Evolutionary conservation across 495 filamentous ascomycete genomes (phyloP), one percentile per base, ranked within the genome.

Genomic region (Aspergillus olivimuriae): DNA sequence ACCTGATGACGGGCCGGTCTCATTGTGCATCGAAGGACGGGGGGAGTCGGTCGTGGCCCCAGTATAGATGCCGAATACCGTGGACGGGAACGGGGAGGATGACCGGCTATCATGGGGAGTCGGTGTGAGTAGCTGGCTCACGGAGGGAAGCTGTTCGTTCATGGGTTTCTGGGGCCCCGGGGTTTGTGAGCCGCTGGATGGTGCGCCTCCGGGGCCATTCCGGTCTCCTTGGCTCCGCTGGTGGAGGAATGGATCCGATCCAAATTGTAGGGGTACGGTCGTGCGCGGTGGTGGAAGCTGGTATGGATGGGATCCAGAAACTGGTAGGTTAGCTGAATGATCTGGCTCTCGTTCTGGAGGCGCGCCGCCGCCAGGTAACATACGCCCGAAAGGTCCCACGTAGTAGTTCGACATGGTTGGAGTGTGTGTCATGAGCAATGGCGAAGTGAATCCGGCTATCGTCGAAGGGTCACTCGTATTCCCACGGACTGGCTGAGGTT

Each of bases 241-340:
- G 41, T 54, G 61, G 16, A 61, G 39, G 11, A 63, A 65, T 1
- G 61, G 63, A 41, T 74, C 69, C 14, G 67, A 56, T 41, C 69
- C 69, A 56, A 70, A 68, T 37, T 69, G 65, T 33, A 72, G 50
- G 41, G 63, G 62, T 14, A 52, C 49, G 11, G 62, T 63, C 39
- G 62, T 50, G 33, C 65, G 67, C 40, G 72, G 73, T 31, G 70
- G 72, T 39, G 73, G 73, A 45, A 77, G 72, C 50, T 74, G 69
- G 50, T 72, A 75, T 44, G 66, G 67, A 39, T 54, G 52, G 43
- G 68, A 52, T 44, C 61, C 63, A 18, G 63, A 42, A 46, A 57
- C 63, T 61, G 55, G 56, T 23, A 51, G 53, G 51, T 67, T 68
- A 60, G 60, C 55, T 55, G 57, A 35, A 43, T 32, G 54, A 47